phyloP scores from a whole-genome alignment of 495 filamentous ascomycete genomes.

The Cenococcum geophilum region DNA sequence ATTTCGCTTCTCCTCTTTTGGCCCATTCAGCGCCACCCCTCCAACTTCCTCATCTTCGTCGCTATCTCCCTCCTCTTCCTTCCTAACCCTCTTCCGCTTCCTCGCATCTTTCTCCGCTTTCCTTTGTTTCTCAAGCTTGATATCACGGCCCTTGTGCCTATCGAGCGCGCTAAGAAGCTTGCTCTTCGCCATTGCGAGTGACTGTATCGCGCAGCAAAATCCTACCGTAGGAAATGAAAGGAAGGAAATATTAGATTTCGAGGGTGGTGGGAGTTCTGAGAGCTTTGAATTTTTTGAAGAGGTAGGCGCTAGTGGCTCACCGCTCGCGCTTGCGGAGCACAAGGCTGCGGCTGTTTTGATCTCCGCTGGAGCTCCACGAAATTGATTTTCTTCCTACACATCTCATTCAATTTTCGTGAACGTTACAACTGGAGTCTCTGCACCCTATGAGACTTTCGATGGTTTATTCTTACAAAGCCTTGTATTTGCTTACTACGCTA shows the following conservation, averaged over 20 bases:
- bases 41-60: conserved; percentile 36
- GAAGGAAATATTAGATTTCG: not conserved
- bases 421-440: no score
- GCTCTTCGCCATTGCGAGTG: conserved; percentile 29
- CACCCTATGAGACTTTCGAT: no score
- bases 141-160: conserved; percentile 52
- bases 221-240: not conserved
- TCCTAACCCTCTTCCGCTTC: conserved; percentile 35
- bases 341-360: not conserved
- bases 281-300: conserved; percentile 9
- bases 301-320: conserved; percentile 18
- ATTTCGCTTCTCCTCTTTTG: conserved; percentile 4
- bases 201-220: not conserved
- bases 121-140: conserved; percentile 61
- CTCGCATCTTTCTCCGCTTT: conserved; percentile 46
- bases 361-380: no score
- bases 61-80: conserved; percentile 34
- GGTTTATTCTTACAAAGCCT: no score
- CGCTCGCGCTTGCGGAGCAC: conserved; percentile 19
- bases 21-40: not conserved
- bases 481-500: no score
- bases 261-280: not conserved
- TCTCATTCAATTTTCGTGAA: no score
- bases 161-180: conserved; percentile 35
- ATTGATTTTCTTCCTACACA: no score